These are phyloP conservation scores for Paspalum notatum DNA, from an alignment of 176 grass and related monocot species.

Conservation along the genomic window DNA sequence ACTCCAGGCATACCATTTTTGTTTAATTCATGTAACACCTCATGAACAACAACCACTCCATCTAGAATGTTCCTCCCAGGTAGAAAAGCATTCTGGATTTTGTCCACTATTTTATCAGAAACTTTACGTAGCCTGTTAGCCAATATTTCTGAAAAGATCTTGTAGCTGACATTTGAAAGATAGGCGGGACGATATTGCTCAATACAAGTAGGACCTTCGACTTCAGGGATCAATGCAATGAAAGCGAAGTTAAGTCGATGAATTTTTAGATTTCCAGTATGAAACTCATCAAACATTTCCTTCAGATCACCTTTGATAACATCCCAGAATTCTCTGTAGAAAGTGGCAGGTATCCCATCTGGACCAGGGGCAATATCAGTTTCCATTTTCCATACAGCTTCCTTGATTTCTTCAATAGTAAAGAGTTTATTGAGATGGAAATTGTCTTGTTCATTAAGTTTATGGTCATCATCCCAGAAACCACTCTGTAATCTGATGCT, in stretches of 20 bases:
- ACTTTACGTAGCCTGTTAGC: conserved; percentile 17
- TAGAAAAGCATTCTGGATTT: neutral
- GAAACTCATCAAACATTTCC: conserved; percentile 12
- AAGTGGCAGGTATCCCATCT: neutral
- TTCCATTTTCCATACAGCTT: conserved; percentile 23
- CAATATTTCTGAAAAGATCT: neutral
- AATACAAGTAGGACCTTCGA: neutral
- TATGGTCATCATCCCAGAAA: neutral
- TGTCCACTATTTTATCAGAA: neutral
- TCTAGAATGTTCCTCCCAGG: conserved; percentile 11
- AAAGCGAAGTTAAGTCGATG: conserved; percentile 6
- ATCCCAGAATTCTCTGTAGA: conserved; percentile 16
- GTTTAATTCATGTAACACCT: conserved; percentile 21
- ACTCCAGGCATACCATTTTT: neutral
- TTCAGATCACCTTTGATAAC: conserved; percentile 17
- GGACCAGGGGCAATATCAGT: neutral
- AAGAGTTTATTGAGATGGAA: neutral
- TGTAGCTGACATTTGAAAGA: neutral
- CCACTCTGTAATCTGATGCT: neutral
- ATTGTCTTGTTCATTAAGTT: conserved; percentile 21
- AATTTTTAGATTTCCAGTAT: conserved; percentile 3
- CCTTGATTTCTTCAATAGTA: conserved; percentile 5
- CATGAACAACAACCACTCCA: conserved; percentile 8
- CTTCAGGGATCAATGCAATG: conserved; percentile 12
- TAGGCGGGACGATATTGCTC: neutral